A percentile compares a stretch with the other conserved stretches of the same genome.
Conservation (phyloP, 345 rosid genomes). For the Triadica sebifera region DNA sequence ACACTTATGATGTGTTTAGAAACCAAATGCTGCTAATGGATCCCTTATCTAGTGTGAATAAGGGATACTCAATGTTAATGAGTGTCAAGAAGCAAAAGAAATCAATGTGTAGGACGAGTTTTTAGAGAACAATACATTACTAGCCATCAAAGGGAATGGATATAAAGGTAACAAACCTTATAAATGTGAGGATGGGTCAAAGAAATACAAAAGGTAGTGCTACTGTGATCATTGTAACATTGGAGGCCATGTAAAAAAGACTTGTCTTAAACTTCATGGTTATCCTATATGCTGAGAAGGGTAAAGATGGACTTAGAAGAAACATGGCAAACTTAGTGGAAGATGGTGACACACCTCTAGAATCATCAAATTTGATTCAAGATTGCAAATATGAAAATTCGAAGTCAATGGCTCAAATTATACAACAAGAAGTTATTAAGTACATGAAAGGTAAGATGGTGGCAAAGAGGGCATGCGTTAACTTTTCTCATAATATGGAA, state of each 20-base stretch:
- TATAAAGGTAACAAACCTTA: too few relatives aligned
- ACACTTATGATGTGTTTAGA: not conserved
- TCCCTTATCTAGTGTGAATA: not conserved
- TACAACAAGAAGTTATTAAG: not conserved
- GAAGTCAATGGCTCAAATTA: not conserved
- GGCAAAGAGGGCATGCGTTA: not conserved
- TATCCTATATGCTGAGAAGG: not conserved
- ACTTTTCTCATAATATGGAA: not conserved
- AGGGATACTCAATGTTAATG: not conserved
- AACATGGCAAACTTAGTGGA: not conserved
- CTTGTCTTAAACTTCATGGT: not conserved
- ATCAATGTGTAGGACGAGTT: not conserved
- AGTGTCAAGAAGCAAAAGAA: not conserved
- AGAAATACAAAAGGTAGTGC: not conserved
- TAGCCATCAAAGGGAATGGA: not conserved
- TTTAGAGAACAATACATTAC: not conserved
- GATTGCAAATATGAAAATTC: not conserved
- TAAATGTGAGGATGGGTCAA: not conserved
- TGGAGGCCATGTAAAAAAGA: not conserved
- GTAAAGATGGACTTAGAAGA: not conserved
- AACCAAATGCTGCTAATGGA: not conserved
- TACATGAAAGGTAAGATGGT: not conserved
- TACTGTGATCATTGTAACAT: not conserved
- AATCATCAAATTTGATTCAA: not conserved
- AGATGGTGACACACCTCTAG: not conserved